Evolutionary conservation across 129 eudicot species (phyloP).

Genomic region (Erigeron canadensis): DNA sequence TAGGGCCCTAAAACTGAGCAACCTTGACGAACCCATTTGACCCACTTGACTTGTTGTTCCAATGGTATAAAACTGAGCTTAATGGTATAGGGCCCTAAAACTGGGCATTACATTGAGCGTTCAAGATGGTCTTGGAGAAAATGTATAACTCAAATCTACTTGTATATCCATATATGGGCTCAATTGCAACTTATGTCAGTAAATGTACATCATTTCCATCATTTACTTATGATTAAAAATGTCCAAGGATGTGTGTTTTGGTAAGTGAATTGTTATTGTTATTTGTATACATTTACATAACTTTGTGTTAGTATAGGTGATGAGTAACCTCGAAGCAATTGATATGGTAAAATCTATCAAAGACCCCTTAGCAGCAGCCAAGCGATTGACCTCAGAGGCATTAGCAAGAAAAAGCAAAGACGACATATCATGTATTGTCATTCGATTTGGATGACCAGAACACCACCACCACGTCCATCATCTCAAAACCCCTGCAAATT

Average conservation of each 20-base stretch:
- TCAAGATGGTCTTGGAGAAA: background rate
- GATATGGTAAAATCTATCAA: slow-evolving; percentile 59
- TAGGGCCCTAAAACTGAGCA: no score
- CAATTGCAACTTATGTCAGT: background rate
- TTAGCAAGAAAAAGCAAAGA: slow-evolving; percentile 76
- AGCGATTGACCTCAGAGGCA: slow-evolving; percentile 71
- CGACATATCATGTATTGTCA: slow-evolving; percentile 75
- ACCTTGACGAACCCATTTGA: no score
- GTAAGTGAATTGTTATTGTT: background rate
- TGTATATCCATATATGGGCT: background rate
- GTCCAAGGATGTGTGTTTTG: background rate
- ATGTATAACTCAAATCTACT: background rate
- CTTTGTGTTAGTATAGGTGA: slow-evolving; percentile 47
- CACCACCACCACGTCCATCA: background rate
- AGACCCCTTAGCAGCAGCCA: slow-evolving; percentile 77
- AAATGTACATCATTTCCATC: background rate
- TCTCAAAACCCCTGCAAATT: background rate
- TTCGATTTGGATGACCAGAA: slow-evolving; percentile 56
- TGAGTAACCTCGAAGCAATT: slow-evolving; percentile 67
- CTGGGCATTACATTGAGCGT: no score
- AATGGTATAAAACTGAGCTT: no score
- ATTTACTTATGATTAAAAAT: background rate
- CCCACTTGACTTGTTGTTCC: no score
- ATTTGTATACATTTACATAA: background rate
- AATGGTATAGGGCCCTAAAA: no score